phyloP scores from a whole-genome alignment of 768 basidiomycete genomes.

The Naganishia vishniacii region DNA sequence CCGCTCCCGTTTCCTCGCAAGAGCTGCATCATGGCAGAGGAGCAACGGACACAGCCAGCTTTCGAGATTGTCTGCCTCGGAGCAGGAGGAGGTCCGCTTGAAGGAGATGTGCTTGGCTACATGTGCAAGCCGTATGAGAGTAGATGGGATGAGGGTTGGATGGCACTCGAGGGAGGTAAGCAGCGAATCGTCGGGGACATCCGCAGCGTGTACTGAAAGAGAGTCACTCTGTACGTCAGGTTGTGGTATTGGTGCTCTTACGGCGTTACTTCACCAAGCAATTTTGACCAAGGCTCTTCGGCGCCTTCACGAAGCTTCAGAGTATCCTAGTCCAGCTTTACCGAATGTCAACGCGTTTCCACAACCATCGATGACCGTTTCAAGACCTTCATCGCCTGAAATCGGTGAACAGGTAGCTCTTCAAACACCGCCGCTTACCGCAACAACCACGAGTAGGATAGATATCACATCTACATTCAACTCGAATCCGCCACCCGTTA shows the following conservation, averaged over 20 bases:
- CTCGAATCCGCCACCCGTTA: constrained; percentile 16
- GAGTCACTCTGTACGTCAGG: constrained; percentile 53
- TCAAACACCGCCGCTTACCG: neutral
- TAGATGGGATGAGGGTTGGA: constrained; percentile 71
- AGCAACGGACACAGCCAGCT: constrained; percentile 8
- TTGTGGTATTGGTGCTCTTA: constrained; percentile 75
- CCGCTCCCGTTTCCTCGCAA: neutral
- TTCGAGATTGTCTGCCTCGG: constrained; percentile 54
- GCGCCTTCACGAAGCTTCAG: constrained; percentile 18
- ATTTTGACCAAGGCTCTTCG: constrained; percentile 16
- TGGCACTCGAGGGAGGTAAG: constrained; percentile 83
- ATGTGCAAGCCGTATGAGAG: constrained; percentile 66
- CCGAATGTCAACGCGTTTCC: constrained; percentile 51
- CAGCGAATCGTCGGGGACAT: too few species aligned
- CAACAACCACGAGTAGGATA: neutral
- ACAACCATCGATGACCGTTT: constrained; percentile 10
- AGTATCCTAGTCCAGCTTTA: constrained; percentile 32
- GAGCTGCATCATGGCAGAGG: neutral
- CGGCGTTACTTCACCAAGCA: constrained; percentile 53
- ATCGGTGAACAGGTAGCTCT: neutral
- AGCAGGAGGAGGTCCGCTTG: constrained; percentile 81
- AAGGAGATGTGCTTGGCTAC: constrained; percentile 86
- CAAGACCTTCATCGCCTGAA: neutral
- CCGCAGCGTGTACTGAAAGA: neutral
- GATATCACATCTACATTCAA: neutral